Evolutionary conservation across 768 basidiomycete species (phyloP).

Genomic region (Leccinum subtestaceum): DNA sequence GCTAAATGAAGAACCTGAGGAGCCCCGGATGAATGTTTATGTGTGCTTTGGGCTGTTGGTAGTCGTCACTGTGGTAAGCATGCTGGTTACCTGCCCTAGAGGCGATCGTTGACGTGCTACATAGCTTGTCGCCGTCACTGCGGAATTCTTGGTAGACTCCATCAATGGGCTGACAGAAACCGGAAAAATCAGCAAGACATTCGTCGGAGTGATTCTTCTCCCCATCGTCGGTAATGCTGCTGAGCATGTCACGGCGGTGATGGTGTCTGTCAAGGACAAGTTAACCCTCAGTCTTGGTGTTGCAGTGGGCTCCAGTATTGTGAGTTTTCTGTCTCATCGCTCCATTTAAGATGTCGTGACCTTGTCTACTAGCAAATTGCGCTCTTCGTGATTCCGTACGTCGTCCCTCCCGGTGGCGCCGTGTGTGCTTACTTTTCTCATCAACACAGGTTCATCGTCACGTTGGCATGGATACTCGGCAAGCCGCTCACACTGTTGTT

Average conservation of each 20-base stretch:
- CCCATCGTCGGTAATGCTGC: conserved; percentile 93
- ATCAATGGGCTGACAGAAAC: conserved; percentile 67
- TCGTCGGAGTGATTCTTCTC: conserved; percentile 83
- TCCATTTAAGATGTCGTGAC: background rate
- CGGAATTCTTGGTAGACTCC: conserved; percentile 73
- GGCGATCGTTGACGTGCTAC: background rate
- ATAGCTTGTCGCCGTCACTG: conserved; percentile 55
- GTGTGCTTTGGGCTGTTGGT: conserved; percentile 54
- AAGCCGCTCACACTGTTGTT: conserved; percentile 82
- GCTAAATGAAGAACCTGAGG: conserved; percentile 35
- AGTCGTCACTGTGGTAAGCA: conserved; percentile 59
- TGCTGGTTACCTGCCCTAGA: background rate
- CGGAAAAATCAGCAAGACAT: conserved; percentile 67
- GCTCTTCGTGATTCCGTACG: conserved; percentile 63
- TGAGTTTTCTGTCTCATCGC: conserved; percentile 35
- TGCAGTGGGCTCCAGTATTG: conserved; percentile 84
- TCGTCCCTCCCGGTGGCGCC: conserved; percentile 3
- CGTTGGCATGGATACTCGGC: conserved; percentile 75
- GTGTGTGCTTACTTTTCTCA: conserved; percentile 8
- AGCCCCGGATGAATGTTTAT: conserved; percentile 51
- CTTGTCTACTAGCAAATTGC: conserved; percentile 58
- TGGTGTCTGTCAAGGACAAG: conserved; percentile 88
- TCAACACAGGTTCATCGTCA: conserved; percentile 59
- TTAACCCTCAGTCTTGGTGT: conserved; percentile 84
- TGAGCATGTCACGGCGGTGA: conserved; percentile 90